Base-by-base conservation (phyloP, 2,329 filamentous ascomycete genomes). In the Colletotrichum brevisporum region DNA sequence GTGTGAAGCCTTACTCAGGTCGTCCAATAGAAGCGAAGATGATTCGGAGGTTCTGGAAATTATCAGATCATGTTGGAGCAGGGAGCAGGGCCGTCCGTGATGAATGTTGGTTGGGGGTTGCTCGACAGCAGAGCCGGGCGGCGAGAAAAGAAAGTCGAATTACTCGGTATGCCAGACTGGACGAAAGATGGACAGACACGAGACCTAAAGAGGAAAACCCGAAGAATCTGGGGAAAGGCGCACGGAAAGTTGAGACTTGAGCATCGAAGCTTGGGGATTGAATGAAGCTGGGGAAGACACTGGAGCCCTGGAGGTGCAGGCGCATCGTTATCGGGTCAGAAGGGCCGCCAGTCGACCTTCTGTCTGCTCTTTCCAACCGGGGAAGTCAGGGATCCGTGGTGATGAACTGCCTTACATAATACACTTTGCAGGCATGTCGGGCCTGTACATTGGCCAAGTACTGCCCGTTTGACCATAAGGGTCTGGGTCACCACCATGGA, bases 41-140 rank as follows among this genome's bases (percentile, higher is more conserved):
- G 45, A 67, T 51, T 67, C 52, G 31, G 21, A 53, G n/a, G 36
- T 5, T 9, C 36, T 36, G 18, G 10, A 18, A 53, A 57, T 63
- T 63, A 67, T 67, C 64, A 67, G 58, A 67, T 67, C 58, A 67
- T 67, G 45, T 16, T 45, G n/a, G 26, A 36, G 54, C 60, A 64
- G 24, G 48, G 53, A 68, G 39, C 41, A 68, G 54, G 65, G 47
- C 16, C 36, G 26, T 54, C 48, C 3, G 24, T 16, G 15, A 53
- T 43, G 5, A 9, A 53, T 43, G 5, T 50, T 48, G 31, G 39
- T 15, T 24, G 21, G 21, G 21, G 21, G 48, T 13, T n/a, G n/a
- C 13, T 21, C n/a, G n/a, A 56, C 39, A 21, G 53, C 9, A 5
- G n/a, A 15, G 45, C 36, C 13, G 13, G 9, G 53, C 26, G 12